Conservation (phyloP, 2,329 filamentous ascomycete genomes). For the Teratosphaeria gauchensis region DNA sequence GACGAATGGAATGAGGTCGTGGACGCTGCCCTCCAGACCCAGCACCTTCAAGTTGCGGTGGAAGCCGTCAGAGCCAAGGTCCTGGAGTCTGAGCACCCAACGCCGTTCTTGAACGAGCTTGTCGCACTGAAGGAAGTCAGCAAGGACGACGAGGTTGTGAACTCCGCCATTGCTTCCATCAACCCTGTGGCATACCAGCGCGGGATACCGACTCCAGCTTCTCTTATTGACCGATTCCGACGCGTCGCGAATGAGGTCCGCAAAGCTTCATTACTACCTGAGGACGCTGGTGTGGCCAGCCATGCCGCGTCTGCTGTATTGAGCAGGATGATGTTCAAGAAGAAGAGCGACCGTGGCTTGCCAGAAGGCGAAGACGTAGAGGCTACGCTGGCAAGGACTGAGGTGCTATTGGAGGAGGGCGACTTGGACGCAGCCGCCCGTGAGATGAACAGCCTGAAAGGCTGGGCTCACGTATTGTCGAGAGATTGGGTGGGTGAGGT, state of each 20-base stretch:
- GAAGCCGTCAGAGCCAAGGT: constrained; percentile 83
- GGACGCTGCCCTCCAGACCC: constrained; percentile 81
- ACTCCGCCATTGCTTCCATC: constrained; percentile 91
- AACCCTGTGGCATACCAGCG: constrained; percentile 89
- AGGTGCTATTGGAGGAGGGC: constrained; percentile 85
- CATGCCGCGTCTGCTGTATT: constrained; percentile 84
- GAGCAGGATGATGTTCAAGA: constrained; percentile 94
- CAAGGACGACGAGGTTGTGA: constrained; percentile 68
- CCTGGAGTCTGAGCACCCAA: constrained; percentile 60
- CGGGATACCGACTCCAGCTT: constrained; percentile 71
- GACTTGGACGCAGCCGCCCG: constrained; percentile 82
- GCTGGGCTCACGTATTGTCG: constrained; percentile 92
- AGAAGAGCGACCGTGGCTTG: constrained; percentile 52
- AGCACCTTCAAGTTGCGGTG: constrained; percentile 91
- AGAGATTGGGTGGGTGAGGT: constrained; percentile 90
- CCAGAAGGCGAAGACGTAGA: constrained; percentile 84
- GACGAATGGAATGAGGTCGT: constrained; percentile 84
- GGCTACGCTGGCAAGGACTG: constrained; percentile 80
- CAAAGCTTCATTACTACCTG: constrained; percentile 85
- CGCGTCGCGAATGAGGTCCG: constrained; percentile 85
- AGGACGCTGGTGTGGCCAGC: constrained; percentile 86
- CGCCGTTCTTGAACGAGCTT: constrained; percentile 82
- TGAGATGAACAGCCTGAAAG: constrained; percentile 86
- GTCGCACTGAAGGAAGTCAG: constrained; percentile 87
- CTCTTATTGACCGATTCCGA: constrained; percentile 91